Evolutionary conservation across 306 rosid genomes (phyloP).

Genomic region (Quercus ilex): DNA sequence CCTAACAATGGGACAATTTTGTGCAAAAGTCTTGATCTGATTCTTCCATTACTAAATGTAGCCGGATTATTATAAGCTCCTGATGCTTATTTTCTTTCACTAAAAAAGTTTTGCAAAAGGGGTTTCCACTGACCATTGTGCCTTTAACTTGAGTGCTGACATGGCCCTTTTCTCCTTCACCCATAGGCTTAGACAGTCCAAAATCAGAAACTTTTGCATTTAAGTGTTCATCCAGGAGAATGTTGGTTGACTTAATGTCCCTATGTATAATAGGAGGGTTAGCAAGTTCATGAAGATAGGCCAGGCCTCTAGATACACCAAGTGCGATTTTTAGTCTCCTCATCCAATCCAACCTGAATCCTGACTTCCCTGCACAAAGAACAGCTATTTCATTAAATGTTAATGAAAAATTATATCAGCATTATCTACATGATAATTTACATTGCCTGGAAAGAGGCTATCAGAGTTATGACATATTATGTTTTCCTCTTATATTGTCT

Average conservation of each 20-base stretch:
- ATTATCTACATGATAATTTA: too few relatives aligned
- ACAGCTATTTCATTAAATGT: background rate
- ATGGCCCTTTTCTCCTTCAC: constrained; percentile 39
- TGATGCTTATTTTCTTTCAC: background rate
- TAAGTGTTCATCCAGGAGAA: constrained; percentile 45
- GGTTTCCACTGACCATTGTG: constrained; percentile 37
- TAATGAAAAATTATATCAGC: background rate
- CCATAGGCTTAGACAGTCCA: constrained; percentile 57
- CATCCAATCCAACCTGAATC: constrained; percentile 42
- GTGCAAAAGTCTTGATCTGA: too few relatives aligned
- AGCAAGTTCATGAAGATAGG: constrained; percentile 64
- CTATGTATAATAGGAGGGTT: constrained; percentile 65
- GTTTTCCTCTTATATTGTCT: too few relatives aligned
- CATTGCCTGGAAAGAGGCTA: too few relatives aligned
- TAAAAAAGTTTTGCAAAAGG: background rate
- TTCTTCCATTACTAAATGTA: background rate
- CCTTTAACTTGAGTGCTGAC: constrained; percentile 57
- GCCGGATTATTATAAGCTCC: background rate
- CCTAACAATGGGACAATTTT: too few relatives aligned
- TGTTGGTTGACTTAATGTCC: constrained; percentile 63
- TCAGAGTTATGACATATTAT: too few relatives aligned
- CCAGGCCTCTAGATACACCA: constrained; percentile 53
- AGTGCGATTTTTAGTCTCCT: constrained; percentile 40
- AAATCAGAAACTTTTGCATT: constrained; percentile 64
- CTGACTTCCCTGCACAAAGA: constrained; percentile 34